Percentiles rank a stretch among this genome's conserved stretches.
Evolutionary conservation across 805 yeast genomes (phyloP).

Genomic region (Yarrowia phangngaensis): DNA sequence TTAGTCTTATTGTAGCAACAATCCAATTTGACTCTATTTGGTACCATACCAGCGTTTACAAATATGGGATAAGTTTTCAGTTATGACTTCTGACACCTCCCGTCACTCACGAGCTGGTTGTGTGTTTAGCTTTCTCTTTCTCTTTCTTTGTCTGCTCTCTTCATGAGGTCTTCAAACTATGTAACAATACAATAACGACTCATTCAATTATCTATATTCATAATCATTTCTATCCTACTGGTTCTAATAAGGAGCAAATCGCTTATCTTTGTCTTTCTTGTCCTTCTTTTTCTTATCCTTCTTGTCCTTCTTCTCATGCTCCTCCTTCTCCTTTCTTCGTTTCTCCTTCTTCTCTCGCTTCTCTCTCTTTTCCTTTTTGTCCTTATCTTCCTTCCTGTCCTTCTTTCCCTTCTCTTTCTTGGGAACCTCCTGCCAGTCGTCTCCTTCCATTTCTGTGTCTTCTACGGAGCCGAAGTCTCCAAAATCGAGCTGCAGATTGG

Average conservation of each 20-base stretch:
- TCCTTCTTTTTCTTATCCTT: constrained; percentile 15
- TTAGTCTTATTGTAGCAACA: too few species aligned
- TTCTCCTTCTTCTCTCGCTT: constrained; percentile 28
- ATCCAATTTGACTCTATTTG: too few species aligned
- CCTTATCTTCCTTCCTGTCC: constrained; percentile 41
- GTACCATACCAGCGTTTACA: too few species aligned
- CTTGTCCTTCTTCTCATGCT: constrained; percentile 26
- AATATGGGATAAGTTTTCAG: too few species aligned
- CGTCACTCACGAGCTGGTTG: too few species aligned
- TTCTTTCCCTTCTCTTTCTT: constrained; percentile 42
- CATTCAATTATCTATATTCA: too few species aligned
- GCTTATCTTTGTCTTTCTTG: constrained; percentile 29
- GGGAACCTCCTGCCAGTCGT: constrained; percentile 29
- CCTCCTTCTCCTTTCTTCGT: constrained; percentile 11
- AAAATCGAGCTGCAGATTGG: constrained; percentile 33
- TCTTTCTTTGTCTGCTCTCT: too few species aligned
- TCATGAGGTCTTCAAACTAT: too few species aligned
- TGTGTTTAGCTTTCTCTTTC: too few species aligned
- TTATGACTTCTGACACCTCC: too few species aligned
- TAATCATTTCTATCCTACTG: too few species aligned
- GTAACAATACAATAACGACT: too few species aligned
- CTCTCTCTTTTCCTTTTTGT: constrained; percentile 33
- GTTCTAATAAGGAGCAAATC: constrained; percentile 28
- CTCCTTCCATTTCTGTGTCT: constrained; percentile 15
- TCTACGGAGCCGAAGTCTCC: constrained; percentile 9